Conservation (phyloP, 1,284 basidiomycete genomes). For the Cutaneotrichosporon cyanovorans region DNA sequence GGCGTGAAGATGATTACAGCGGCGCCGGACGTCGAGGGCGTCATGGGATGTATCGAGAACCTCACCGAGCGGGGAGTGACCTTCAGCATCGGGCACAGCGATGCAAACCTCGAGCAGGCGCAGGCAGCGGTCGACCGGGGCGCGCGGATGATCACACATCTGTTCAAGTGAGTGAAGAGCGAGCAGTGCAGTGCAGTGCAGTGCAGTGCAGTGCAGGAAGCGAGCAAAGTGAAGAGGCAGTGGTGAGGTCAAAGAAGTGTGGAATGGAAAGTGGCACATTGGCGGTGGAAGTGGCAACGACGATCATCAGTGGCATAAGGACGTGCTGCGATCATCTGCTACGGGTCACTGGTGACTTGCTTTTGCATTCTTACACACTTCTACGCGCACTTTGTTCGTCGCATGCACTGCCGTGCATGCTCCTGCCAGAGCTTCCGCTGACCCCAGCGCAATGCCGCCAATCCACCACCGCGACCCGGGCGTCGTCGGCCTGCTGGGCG, state of each 20-base stretch:
- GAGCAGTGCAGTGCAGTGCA: too few relatives aligned
- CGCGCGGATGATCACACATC: conserved; percentile 77
- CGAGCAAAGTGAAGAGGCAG: too few relatives aligned
- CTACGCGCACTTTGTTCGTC: too few relatives aligned
- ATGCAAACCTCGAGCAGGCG: conserved; percentile 34
- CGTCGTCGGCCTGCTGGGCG: conserved; percentile 77
- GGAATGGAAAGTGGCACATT: too few relatives aligned
- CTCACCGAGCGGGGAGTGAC: conserved; percentile 61
- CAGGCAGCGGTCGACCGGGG: conserved; percentile 34
- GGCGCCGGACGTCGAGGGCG: conserved; percentile 76
- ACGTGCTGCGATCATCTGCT: neutral
- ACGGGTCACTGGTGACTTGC: too few relatives aligned
- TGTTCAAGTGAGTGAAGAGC: conserved; percentile 62
- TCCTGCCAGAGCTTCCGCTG: neutral
- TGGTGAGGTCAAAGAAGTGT: too few relatives aligned
- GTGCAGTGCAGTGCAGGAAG: too few relatives aligned
- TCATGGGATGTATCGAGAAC: conserved; percentile 60
- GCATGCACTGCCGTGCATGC: too few relatives aligned
- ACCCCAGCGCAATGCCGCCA: conserved; percentile 31
- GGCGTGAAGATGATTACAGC: conserved; percentile 76
- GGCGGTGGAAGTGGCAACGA: too few relatives aligned
- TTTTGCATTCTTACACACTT: too few relatives aligned
- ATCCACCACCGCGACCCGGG: conserved; percentile 43
- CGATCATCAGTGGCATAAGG: too few relatives aligned
- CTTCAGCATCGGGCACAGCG: conserved; percentile 76